Evolutionary conservation across 768 basidiomycete species (phyloP), one percentile per base, ranked within the genome.

Genomic region (Termitomyces sp.): DNA sequence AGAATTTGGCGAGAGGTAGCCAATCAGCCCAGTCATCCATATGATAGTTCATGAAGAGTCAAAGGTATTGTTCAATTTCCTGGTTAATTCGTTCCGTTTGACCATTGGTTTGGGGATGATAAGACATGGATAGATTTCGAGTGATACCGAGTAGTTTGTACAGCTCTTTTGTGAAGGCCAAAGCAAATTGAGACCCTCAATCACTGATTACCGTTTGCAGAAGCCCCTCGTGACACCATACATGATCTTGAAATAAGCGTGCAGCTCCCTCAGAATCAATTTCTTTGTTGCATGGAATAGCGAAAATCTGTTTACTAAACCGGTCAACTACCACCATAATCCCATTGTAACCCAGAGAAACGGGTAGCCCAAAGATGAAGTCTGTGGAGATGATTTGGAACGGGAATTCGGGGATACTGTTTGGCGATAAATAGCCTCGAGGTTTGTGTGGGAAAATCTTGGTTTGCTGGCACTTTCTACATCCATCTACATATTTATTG

Each of bases 371-470:
- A 0, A 56, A 61, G 50, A 79, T 74, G 42, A 74, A 67, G 53
- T 82, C 76, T 45, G 73, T 68, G 0, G 71, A 69, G 4, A 79
- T 69, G 6, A 67, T 65, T 4, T 66, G 70, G 68, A n/a, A 62
- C 56, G 18, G 53, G 45, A 54, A 67, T 56, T 32, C 44, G 73
- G 34, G 30, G 55, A 51, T 49, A 10, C 20, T 34, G n/a, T 49
- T 49, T 4, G 48, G 30, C 1, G 18, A 49, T 4, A 65, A 67
- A 24, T 40, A 37, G 37, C 59, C 72, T 37, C 37, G 48, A 20
- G 59, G 68, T 50, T 37, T 70, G 62, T 48, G 72, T 58, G 62
- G 74, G 66, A 57, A 67, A 44, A 16, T 64, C 68, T 72, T 72
- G 50, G 63, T 77, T 69, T 57, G 43, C 40, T 66, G 62, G 57